These are phyloP conservation scores for Tylopilus sp. DNA, from an alignment of 768 basidiomycete genomes.

Conservation along the genomic window DNA sequence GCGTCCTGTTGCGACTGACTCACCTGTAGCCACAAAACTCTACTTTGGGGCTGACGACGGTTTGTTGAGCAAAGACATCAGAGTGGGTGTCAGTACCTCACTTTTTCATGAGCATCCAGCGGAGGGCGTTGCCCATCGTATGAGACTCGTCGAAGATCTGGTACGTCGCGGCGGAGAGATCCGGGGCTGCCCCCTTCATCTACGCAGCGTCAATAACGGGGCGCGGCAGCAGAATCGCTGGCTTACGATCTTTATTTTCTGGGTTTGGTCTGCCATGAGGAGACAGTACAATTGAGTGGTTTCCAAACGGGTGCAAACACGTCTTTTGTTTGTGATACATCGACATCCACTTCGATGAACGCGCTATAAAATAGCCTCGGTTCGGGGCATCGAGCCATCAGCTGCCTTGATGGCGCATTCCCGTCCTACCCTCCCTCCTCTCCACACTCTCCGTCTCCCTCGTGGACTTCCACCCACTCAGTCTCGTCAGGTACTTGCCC, in stretches of 20 bases:
- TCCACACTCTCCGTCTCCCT: conserved; percentile 46
- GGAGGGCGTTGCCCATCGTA: conserved; percentile 89
- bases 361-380: conserved; percentile 12
- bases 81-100: conserved; percentile 36
- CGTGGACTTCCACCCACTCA: conserved; percentile 3
- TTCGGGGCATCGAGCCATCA: neutral
- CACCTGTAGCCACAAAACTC: conserved; percentile 98
- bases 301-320: neutral
- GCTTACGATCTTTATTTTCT: conserved; percentile 35
- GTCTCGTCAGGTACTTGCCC: conserved; percentile 15
- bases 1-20: conserved; percentile 18
- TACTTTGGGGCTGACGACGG: conserved; percentile 78
- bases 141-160: conserved; percentile 93
- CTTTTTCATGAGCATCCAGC: conserved; percentile 99
- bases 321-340: neutral
- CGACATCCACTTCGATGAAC: no score
- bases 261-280: conserved; percentile 27
- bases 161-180: conserved; percentile 87
- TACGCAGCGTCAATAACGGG: conserved; percentile 33
- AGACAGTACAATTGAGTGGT: neutral
- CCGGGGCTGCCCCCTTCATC: conserved; percentile 80
- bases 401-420: conserved; percentile 21
- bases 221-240: neutral
- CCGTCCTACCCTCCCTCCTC: conserved; percentile 51
- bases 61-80: conserved; percentile 1